Evolutionary conservation across 345 rosid genomes (phyloP).

Genomic region (Rhizophora apiculata): DNA sequence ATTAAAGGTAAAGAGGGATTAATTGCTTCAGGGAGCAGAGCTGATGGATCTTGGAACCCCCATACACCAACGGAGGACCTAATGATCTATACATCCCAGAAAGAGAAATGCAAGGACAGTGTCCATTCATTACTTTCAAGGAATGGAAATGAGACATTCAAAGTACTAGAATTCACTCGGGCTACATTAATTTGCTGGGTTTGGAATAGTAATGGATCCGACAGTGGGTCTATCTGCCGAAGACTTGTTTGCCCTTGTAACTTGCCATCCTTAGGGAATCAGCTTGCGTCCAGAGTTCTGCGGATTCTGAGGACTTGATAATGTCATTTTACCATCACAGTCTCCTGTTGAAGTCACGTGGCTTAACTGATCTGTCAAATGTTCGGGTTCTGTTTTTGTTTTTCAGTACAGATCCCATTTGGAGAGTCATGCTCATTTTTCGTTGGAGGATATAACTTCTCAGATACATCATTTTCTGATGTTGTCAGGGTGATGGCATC

Average conservation of each 20-base stretch:
- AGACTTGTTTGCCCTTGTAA: constrained; percentile 36
- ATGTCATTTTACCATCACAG: constrained; percentile 37
- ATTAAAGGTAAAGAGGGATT: constrained; percentile 42
- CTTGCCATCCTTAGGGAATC: constrained; percentile 35
- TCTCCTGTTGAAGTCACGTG: constrained; percentile 36
- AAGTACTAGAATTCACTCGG: constrained; percentile 39
- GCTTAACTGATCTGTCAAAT: constrained; percentile 46
- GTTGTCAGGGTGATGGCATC: constrained; percentile 30
- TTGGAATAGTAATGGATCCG: too few species aligned
- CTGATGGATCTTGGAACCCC: constrained; percentile 51
- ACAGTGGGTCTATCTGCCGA: constrained; percentile 11
- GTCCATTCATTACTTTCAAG: too few species aligned
- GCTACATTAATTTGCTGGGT: constrained; percentile 43
- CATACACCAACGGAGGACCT: constrained; percentile 36
- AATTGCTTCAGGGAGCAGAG: constrained; percentile 37
- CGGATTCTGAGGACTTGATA: constrained; percentile 23
- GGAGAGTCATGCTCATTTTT: constrained; percentile 38
- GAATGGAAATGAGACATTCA: constrained; percentile 14
- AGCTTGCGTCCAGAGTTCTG: constrained; percentile 25
- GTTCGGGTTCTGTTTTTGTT: constrained; percentile 42
- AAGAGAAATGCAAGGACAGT: constrained; percentile 20
- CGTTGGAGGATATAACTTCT: constrained; percentile 27
- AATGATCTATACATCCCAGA: constrained; percentile 49
- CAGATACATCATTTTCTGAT: constrained; percentile 39
- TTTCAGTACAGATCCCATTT: constrained; percentile 30